These are phyloP conservation scores for Acanthamoeba rhysodes DNA, from an alignment of 208 protist species.

Conservation along the genomic window DNA sequence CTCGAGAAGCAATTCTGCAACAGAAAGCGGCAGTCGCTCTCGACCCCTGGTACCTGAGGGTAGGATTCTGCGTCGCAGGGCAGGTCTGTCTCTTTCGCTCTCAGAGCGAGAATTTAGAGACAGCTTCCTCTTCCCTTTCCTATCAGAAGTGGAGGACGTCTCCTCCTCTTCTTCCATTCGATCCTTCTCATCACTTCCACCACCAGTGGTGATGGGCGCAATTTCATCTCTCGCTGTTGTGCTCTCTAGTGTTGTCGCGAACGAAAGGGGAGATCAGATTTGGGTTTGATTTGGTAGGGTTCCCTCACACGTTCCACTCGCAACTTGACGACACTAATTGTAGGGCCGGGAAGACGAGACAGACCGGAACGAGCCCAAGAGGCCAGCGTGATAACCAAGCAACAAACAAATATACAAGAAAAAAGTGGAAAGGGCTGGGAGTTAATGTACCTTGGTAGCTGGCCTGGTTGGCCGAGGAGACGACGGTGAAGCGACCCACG, in stretches of 20 bases:
- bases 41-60: slow-evolving; percentile 1
- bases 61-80: neutral
- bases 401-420: neutral
- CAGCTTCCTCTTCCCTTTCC: slow-evolving; percentile 13
- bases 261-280: slow-evolving; percentile 9
- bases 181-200: neutral
- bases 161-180: slow-evolving; percentile 11
- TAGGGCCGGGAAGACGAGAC: too few relatives aligned
- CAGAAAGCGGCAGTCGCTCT: neutral
- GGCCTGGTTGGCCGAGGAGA: slow-evolving; percentile 48
- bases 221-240: slow-evolving; percentile 24
- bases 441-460: neutral
- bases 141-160: neutral
- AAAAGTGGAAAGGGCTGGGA: neutral
- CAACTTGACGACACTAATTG: neutral
- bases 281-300: neutral
- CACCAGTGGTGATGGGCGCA: neutral
- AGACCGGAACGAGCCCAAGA: too few relatives aligned
- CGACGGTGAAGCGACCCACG: slow-evolving; percentile 80
- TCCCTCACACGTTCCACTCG: neutral
- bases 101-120: slow-evolving; percentile 29
- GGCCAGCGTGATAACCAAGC: too few relatives aligned
- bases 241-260: neutral
- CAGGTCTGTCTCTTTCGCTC: neutral
- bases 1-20: neutral